A percentile compares a stretch with the other conserved stretches of the same genome.
phyloP scores from a whole-genome alignment of 208 protist species.

The Porcisia hertigi region DNA sequence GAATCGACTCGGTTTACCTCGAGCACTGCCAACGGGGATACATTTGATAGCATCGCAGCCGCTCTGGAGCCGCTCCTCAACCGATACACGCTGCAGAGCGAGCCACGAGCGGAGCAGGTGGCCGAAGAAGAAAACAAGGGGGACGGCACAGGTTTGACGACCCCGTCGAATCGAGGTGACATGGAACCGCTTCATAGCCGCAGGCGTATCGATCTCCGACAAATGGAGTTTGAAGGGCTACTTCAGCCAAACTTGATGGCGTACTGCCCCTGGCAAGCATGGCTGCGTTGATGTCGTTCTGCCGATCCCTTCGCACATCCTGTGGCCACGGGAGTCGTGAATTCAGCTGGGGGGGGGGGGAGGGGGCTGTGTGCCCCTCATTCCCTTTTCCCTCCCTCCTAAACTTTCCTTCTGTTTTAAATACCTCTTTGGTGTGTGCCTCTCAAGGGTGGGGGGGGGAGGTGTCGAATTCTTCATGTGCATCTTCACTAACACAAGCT shows the following conservation, averaged over 20 bases:
- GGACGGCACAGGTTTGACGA: not conserved
- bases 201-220: conserved; percentile 41
- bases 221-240: conserved; percentile 68
- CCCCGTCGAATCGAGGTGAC: not conserved
- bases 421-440: too few species aligned
- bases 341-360: not conserved
- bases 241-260: conserved; percentile 61
- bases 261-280: conserved; percentile 61
- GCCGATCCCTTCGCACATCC: not conserved
- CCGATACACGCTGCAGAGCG: conserved; percentile 42
- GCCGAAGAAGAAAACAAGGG: conserved; percentile 8
- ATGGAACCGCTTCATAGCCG: not conserved
- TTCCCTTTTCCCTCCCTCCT: not conserved
- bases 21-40: conserved; percentile 10
- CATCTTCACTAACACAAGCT: too few species aligned
- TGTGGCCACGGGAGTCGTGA: not conserved
- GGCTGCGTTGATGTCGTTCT: conserved; percentile 8
- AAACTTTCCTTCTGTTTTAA: not conserved
- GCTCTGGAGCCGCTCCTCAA: conserved; percentile 44
- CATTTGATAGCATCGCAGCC: conserved; percentile 27
- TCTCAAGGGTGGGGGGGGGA: too few species aligned
- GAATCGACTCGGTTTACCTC: conserved; percentile 11
- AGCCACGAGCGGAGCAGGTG: conserved; percentile 2
- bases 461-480: too few species aligned
- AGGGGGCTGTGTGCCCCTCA: too few species aligned